phyloP scores from a whole-genome alignment of 1,284 basidiomycete species.

The Trichosporon sp. region DNA sequence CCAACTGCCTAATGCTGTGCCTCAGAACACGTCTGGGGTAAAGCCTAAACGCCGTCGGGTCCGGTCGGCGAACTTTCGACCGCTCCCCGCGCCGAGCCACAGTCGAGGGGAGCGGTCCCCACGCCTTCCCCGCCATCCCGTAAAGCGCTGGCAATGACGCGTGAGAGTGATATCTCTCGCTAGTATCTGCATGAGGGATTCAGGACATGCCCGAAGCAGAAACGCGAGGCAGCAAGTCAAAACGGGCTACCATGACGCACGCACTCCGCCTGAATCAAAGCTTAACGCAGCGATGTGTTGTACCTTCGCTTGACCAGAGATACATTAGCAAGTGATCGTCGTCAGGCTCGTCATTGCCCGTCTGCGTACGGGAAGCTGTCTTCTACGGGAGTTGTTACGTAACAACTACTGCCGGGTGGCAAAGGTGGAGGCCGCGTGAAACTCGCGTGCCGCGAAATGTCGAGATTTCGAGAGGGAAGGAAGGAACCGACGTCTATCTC shows the following conservation, averaged over 20 bases:
- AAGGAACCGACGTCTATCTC: neutral
- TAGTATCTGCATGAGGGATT: neutral
- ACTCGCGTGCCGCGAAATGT: neutral
- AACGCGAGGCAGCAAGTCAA: neutral
- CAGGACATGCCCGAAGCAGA: neutral
- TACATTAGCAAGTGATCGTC: neutral
- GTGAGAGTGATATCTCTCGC: neutral
- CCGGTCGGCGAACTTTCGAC: neutral
- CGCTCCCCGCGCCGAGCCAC: neutral
- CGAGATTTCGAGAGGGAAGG: neutral
- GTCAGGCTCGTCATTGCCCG: neutral
- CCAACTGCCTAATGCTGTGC: neutral
- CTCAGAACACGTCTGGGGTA: neutral
- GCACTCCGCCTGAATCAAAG: neutral
- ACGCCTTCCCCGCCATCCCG: neutral
- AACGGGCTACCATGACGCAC: neutral
- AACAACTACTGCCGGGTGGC: neutral
- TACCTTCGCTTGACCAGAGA: neutral
- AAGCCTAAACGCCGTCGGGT: neutral
- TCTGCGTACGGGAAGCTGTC: neutral
- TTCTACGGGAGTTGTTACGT: neutral
- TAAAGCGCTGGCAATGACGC: neutral
- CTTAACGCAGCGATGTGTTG: neutral
- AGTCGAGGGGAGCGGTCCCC: neutral
- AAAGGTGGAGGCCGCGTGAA: slow-evolving; percentile 10